These are phyloP conservation scores for Phylloporus sp. DNA, from an alignment of 768 basidiomycete genomes.

Conservation along the genomic window DNA sequence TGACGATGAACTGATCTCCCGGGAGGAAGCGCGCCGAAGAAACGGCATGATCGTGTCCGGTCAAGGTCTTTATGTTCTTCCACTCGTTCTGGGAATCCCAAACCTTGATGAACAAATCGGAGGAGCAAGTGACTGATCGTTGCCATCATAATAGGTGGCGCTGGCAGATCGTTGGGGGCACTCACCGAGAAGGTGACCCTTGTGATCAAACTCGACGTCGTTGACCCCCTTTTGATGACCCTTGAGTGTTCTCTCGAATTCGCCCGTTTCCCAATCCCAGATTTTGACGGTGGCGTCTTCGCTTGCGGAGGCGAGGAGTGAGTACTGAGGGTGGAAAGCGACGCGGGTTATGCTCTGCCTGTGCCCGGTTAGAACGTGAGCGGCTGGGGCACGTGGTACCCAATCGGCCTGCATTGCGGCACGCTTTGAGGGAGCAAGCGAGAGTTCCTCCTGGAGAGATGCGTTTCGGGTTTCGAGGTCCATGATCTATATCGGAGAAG, in stretches of 20 bases:
- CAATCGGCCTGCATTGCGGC: constrained; percentile 72
- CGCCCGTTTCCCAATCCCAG: constrained; percentile 96
- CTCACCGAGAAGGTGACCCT: constrained; percentile 76
- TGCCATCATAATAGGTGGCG: constrained; percentile 1
- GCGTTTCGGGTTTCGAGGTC: constrained; percentile 85
- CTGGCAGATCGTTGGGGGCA: not conserved
- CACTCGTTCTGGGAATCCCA: constrained; percentile 91
- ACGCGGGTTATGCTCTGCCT: constrained; percentile 71
- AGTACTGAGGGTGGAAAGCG: constrained; percentile 84
- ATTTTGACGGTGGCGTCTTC: constrained; percentile 89
- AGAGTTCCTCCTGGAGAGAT: constrained; percentile 68
- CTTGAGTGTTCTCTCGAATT: constrained; percentile 87
- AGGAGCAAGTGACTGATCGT: constrained; percentile 54
- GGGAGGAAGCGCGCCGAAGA: constrained; percentile 84
- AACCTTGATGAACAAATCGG: constrained; percentile 86
- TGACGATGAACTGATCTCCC: constrained; percentile 77
- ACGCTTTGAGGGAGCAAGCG: constrained; percentile 44
- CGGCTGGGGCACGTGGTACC: constrained; percentile 82
- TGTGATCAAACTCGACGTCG: constrained; percentile 85
- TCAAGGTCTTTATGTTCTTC: constrained; percentile 81
- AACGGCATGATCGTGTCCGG: constrained; percentile 89
- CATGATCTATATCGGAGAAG: constrained; percentile 64
- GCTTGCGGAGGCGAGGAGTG: constrained; percentile 76
- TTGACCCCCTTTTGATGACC: constrained; percentile 87
- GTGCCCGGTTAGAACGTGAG: constrained; percentile 73